Percentiles rank a stretch among this genome's conserved stretches.
These are phyloP conservation scores for Orbilia quercus DNA, from an alignment of 2,329 filamentous ascomycete genomes.

Conservation along the genomic window DNA sequence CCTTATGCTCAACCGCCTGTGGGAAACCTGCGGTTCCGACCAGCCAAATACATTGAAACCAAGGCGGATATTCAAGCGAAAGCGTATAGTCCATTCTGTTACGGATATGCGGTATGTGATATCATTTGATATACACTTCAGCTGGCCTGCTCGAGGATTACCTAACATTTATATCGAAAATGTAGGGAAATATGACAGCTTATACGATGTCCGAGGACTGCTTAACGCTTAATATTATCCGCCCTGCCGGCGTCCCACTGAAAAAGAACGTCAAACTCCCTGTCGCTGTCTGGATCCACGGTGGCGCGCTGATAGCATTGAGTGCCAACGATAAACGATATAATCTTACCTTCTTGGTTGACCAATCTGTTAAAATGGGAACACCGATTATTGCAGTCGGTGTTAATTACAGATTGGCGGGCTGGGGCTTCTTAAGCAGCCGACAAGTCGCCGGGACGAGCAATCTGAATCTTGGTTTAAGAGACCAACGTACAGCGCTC, in stretches of 20 bases:
- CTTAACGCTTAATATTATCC: constrained; percentile 62
- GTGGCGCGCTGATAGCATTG: constrained; percentile 68
- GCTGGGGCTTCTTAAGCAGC: constrained; percentile 69
- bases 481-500: constrained; percentile 71
- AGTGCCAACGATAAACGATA: constrained; percentile 70
- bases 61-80: constrained; percentile 58
- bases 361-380: constrained; percentile 67
- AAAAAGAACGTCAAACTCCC: constrained; percentile 56
- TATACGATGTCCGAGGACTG: constrained; percentile 59
- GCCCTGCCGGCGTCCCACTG: constrained; percentile 49
- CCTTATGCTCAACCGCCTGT: constrained; percentile 70
- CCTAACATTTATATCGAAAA: too few species aligned
- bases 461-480: constrained; percentile 72
- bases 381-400: constrained; percentile 69
- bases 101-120: constrained; percentile 60
- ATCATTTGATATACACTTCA: too few species aligned
- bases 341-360: constrained; percentile 72
- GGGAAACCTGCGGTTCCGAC: constrained; percentile 66
- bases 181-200: too few species aligned
- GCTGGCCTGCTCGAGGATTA: too few species aligned
- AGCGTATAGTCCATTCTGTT: constrained; percentile 60
- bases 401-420: constrained; percentile 68
- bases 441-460: constrained; percentile 64
- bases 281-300: constrained; percentile 62
- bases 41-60: constrained; percentile 61